phyloP scores from a whole-genome alignment of 164 flowering plant species.

The Magnolia officinalis region DNA sequence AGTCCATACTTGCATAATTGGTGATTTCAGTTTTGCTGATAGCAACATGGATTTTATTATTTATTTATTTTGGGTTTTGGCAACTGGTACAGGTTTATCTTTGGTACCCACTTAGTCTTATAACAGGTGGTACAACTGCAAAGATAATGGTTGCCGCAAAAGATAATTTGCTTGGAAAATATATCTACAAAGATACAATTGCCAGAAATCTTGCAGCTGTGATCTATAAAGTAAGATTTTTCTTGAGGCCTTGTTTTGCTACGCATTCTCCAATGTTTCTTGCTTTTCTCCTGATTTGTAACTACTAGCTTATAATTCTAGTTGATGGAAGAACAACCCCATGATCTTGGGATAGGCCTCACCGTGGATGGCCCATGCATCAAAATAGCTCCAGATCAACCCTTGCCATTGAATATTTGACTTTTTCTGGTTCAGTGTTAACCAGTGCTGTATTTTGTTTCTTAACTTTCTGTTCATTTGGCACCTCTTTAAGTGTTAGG shows the following conservation, averaged over 20 bases:
- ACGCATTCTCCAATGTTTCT: too few species aligned
- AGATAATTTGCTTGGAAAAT: conserved; percentile 88
- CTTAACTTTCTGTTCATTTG: too few species aligned
- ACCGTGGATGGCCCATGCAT: too few species aligned
- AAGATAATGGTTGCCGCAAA: conserved; percentile 96
- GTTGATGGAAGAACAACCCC: too few species aligned
- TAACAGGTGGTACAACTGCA: conserved; percentile 92
- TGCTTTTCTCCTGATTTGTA: too few species aligned
- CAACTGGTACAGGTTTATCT: conserved; percentile 60
- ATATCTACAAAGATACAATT: conserved; percentile 84
- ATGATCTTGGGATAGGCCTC: background rate
- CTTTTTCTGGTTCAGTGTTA: too few species aligned
- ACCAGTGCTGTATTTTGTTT: too few species aligned
- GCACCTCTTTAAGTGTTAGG: too few species aligned
- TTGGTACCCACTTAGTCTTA: conserved; percentile 88
- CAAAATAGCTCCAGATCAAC: too few species aligned
- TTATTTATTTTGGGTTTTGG: conserved; percentile 1
- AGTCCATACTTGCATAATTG: background rate
- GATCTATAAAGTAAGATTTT: conserved; percentile 58
- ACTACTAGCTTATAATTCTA: too few species aligned
- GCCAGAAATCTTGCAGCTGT: conserved; percentile 93
- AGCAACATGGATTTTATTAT: background rate
- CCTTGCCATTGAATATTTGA: too few species aligned
- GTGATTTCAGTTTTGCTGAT: background rate
- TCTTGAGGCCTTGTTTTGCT: background rate